phyloP scores from a whole-genome alignment of 2,329 filamentous ascomycete genomes.

The Beauveria asiatica region DNA sequence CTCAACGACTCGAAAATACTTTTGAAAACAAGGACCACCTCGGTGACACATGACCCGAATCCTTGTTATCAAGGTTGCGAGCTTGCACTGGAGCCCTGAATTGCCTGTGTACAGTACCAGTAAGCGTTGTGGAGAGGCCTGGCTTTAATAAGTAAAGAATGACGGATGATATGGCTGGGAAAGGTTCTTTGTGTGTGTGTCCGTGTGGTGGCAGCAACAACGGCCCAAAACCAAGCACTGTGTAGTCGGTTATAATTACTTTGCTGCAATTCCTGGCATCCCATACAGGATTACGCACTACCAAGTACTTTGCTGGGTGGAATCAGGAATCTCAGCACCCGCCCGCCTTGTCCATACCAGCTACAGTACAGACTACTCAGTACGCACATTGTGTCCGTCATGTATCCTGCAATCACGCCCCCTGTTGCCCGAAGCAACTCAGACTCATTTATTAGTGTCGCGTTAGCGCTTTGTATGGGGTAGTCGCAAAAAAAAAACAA shows the following conservation, averaged over 20 bases:
- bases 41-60: neutral
- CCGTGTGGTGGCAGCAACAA: too few relatives aligned
- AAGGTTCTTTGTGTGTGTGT: too few relatives aligned
- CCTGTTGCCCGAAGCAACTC: neutral
- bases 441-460: neutral
- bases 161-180: neutral
- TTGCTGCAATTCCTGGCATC: neutral
- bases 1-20: neutral
- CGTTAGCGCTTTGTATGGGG: constrained; percentile 3
- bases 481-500: constrained; percentile 2
- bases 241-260: neutral
- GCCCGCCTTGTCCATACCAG: too few relatives aligned
- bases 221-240: neutral
- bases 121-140: constrained; percentile 2
- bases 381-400: neutral
- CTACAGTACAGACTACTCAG: too few relatives aligned
- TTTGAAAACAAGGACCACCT: neutral
- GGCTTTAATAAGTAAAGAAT: neutral
- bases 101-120: too few relatives aligned
- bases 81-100: neutral
- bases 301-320: neutral
- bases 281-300: neutral
- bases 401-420: constrained; percentile 1
- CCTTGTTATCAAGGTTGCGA: neutral
- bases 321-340: neutral